These are phyloP conservation scores for Penicillium mononematosum DNA, from an alignment of 495 filamentous ascomycete species.

Conservation along the genomic window DNA sequence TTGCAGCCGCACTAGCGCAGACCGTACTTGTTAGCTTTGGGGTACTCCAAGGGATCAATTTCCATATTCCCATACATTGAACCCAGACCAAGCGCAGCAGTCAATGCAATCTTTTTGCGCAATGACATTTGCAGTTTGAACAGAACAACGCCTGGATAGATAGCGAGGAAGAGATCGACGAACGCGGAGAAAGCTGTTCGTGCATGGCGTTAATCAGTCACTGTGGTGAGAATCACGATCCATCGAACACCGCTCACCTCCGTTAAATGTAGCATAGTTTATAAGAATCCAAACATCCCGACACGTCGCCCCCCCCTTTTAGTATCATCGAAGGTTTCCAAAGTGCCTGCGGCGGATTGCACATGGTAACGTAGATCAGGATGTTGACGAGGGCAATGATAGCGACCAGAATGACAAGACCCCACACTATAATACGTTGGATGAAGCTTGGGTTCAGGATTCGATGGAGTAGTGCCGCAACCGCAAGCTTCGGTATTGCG, in stretches of 20 bases:
- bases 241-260: conserved; percentile 14
- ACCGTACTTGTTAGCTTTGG: not conserved
- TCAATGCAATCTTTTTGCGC: conserved; percentile 35
- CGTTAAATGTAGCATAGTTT: conserved; percentile 26
- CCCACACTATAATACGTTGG: conserved; percentile 22
- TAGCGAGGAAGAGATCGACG: conserved; percentile 36
- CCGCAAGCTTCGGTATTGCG: conserved; percentile 29
- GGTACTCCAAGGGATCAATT: not conserved
- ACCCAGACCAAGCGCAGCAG: conserved; percentile 28
- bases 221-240: not conserved
- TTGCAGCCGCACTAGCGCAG: conserved; percentile 20
- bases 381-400: conserved; percentile 26
- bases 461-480: conserved; percentile 28
- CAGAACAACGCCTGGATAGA: conserved; percentile 33
- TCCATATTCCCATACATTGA: not conserved
- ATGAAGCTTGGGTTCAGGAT: conserved; percentile 25
- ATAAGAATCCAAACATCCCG: conserved; percentile 23
- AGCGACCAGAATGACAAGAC: conserved; percentile 15
- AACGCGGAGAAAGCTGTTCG: conserved; percentile 16
- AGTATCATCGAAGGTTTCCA: conserved; percentile 27
- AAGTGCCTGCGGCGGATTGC: conserved; percentile 27
- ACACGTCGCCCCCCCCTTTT: conserved; percentile 16
- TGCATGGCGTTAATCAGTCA: not conserved
- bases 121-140: conserved; percentile 39
- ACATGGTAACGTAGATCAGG: conserved; percentile 31